Conservation (phyloP, 2,329 filamentous ascomycete species). For the Cytospora leucostoma region DNA sequence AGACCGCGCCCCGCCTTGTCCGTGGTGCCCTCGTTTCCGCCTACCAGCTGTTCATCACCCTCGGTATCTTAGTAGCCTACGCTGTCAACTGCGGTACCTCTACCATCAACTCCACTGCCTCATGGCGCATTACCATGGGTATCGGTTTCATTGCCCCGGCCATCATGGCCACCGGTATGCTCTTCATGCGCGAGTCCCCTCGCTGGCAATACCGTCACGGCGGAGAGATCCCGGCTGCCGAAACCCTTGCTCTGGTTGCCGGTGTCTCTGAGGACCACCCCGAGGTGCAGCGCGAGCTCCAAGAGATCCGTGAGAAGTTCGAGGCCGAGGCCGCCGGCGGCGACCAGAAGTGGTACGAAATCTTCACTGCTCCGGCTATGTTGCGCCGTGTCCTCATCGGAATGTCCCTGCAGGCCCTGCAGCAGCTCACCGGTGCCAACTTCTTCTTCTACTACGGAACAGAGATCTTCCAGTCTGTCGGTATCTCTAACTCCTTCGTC, state of each 20-base stretch:
- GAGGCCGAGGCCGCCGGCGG: constrained; percentile 27
- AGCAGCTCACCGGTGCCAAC: constrained; percentile 67
- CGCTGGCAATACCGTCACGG: constrained; percentile 43
- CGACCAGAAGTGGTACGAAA: constrained; percentile 28
- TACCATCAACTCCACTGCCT: constrained; percentile 44
- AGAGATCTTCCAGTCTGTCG: constrained; percentile 67
- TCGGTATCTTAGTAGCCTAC: constrained; percentile 30
- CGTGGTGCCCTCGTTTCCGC: constrained; percentile 39
- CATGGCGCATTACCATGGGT: constrained; percentile 65
- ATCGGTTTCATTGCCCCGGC: constrained; percentile 55
- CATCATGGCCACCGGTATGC: constrained; percentile 54
- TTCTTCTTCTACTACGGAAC: constrained; percentile 60
- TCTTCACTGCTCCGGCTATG: constrained; percentile 51
- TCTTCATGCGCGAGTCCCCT: constrained; percentile 58
- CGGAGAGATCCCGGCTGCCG: constrained; percentile 24
- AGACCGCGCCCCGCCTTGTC: constrained; percentile 62
- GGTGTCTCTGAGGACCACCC: constrained; percentile 16
- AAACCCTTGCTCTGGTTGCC: constrained; percentile 26
- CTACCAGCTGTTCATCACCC: constrained; percentile 39
- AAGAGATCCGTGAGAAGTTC: constrained; percentile 27
- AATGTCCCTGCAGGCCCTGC: constrained; percentile 63
- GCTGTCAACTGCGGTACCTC: constrained; percentile 58
- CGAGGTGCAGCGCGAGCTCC: constrained; percentile 24
- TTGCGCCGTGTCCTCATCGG: constrained; percentile 66
- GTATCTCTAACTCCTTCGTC: constrained; percentile 65